Conservation (phyloP, 208 protist species). For the Crithidia brevicula region DNA sequence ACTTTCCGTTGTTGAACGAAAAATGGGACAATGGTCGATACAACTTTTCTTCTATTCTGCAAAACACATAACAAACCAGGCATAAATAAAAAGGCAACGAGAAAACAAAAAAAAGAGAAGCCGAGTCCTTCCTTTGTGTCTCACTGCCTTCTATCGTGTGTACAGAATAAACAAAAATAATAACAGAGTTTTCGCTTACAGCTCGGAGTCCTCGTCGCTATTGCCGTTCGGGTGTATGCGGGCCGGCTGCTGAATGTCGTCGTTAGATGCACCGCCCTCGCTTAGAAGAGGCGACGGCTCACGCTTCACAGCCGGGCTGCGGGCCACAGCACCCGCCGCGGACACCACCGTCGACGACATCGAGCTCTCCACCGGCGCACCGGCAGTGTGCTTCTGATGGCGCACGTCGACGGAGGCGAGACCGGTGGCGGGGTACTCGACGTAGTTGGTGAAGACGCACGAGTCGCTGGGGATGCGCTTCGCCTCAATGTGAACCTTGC, state of each 20-base stretch:
- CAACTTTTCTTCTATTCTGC: too few species aligned
- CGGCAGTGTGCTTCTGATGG: conserved; percentile 43
- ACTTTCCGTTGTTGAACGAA: too few species aligned
- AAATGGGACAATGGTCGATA: too few species aligned
- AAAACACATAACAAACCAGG: too few species aligned
- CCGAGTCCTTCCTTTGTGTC: too few species aligned
- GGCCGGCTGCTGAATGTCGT: background rate
- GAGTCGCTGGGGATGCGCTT: conserved; percentile 39
- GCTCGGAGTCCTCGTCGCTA: conserved; percentile 26
- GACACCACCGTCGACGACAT: conserved; percentile 21
- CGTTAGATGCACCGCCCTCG: conserved; percentile 5
- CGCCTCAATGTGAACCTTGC: conserved; percentile 46
- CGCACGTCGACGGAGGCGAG: conserved; percentile 32
- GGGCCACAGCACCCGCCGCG: background rate
- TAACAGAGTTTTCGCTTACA: background rate
- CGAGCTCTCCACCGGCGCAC: conserved; percentile 8
- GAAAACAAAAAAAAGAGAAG: too few species aligned
- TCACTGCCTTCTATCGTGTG: too few species aligned
- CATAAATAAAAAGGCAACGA: too few species aligned
- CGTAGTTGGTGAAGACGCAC: conserved; percentile 54
- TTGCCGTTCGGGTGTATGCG: background rate
- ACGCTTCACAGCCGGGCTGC: conserved; percentile 2
- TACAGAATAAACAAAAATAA: background rate
- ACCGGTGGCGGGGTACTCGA: conserved; percentile 27
- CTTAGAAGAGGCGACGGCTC: background rate